Evolutionary conservation across 2,329 filamentous ascomycete genomes (phyloP).

Genomic region (Drechslerella stenobrocha): DNA sequence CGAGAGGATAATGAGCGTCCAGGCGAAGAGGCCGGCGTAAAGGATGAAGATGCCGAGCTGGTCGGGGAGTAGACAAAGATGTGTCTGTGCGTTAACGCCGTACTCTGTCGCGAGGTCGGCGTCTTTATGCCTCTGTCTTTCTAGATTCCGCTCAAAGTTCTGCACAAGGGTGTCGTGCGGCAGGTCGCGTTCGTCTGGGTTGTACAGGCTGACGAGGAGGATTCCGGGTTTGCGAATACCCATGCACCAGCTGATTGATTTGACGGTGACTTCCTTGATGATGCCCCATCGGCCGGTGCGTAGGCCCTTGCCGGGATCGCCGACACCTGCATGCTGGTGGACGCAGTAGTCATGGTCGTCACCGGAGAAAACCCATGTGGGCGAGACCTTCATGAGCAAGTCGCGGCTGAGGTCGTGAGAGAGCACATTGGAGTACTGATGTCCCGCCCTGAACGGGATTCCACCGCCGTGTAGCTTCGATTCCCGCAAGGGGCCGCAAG

Average conservation of each 20-base stretch:
- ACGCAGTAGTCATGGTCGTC: slow-evolving; percentile 99
- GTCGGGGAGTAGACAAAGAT: slow-evolving; percentile 86
- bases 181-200: slow-evolving; percentile 69
- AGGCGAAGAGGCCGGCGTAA: slow-evolving; percentile 68
- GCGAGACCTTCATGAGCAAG: slow-evolving; percentile 74
- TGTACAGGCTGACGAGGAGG: slow-evolving; percentile 85
- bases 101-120: slow-evolving; percentile 29
- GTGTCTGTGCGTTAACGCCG: slow-evolving; percentile 64
- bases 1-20: slow-evolving; percentile 56
- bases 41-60: slow-evolving; percentile 80
- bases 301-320: slow-evolving; percentile 62
- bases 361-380: slow-evolving; percentile 85
- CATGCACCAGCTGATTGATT: slow-evolving; percentile 95
- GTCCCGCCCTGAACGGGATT: slow-evolving; percentile 75
- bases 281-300: slow-evolving; percentile 50
- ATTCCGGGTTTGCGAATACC: slow-evolving; percentile 86
- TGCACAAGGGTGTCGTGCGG: slow-evolving; percentile 53
- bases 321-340: slow-evolving; percentile 72
- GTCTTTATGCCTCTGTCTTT: slow-evolving; percentile 8
- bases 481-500: slow-evolving; percentile 80
- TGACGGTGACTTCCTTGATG: slow-evolving; percentile 83
- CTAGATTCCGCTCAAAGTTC: slow-evolving; percentile 55
- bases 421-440: slow-evolving; percentile 96
- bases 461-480: slow-evolving; percentile 62
- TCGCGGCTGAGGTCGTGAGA: slow-evolving; percentile 73